These are phyloP conservation scores for Diplotaxis tenuifolia DNA, from an alignment of 345 rosid genomes.

Conservation along the genomic window DNA sequence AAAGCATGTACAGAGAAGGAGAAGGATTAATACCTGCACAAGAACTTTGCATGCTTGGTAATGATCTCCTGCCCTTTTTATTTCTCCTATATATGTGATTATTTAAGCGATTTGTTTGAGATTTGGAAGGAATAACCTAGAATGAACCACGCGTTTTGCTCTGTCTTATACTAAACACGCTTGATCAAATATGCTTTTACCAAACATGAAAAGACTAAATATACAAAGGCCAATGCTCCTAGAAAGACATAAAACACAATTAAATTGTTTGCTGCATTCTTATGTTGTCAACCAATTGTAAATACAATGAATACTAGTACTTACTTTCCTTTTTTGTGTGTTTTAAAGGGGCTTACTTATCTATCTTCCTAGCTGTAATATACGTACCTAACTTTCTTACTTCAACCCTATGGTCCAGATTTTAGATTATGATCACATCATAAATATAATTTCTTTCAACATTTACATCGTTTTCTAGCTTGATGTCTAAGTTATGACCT, in stretches of 20 bases:
- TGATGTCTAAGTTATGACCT: background rate
- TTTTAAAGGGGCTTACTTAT: background rate
- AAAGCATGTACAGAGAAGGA: background rate
- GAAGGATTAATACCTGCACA: background rate
- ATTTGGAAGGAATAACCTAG: constrained; percentile 2
- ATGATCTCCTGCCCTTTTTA: background rate
- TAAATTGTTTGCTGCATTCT: background rate
- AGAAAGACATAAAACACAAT: background rate
- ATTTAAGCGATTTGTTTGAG: background rate
- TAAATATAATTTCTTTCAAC: background rate
- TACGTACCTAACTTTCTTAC: background rate
- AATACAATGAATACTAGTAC: background rate
- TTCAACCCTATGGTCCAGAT: background rate
- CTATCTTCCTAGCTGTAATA: background rate
- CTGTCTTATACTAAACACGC: background rate
- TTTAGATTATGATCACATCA: background rate
- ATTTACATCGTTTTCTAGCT: background rate
- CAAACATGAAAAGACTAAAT: constrained; percentile 9
- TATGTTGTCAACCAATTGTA: background rate
- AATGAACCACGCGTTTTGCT: background rate
- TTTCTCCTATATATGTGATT: background rate
- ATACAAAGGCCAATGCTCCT: constrained; percentile 10
- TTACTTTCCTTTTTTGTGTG: too few species aligned
- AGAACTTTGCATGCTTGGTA: background rate
- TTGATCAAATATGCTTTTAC: constrained; percentile 4